These are phyloP conservation scores for Waltergamsia citrina DNA, from an alignment of 2,329 filamentous ascomycete species.

Conservation along the genomic window DNA sequence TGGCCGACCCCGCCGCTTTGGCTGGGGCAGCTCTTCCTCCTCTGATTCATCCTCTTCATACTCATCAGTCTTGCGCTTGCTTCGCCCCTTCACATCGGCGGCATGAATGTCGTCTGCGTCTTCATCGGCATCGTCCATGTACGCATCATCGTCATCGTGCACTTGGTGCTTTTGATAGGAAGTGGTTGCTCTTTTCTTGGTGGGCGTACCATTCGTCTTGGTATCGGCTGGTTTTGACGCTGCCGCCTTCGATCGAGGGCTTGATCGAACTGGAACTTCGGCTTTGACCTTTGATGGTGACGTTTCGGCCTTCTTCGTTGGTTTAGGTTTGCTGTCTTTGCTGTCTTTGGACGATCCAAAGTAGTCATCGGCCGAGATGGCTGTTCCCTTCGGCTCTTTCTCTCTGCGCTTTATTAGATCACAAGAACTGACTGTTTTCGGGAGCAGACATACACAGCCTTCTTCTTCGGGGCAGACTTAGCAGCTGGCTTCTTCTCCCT, in stretches of 20 bases:
- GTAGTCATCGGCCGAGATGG: constrained; percentile 48
- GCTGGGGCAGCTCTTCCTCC: constrained; percentile 53
- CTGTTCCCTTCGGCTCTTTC: constrained; percentile 34
- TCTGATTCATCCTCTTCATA: constrained; percentile 68
- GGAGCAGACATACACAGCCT: constrained; percentile 32
- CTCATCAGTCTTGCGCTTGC: constrained; percentile 63
- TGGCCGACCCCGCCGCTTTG: constrained; percentile 38
- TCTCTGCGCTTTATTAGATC: too few relatives aligned
- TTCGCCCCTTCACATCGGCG: constrained; percentile 55
- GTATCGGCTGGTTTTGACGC: constrained; percentile 16
- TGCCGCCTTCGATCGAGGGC: constrained; percentile 37
- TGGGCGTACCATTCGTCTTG: constrained; percentile 16
- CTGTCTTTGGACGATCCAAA: constrained; percentile 37
- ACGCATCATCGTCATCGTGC: constrained; percentile 46
- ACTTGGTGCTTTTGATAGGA: constrained; percentile 28
- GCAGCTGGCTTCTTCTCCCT: constrained; percentile 42
- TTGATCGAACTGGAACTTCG: constrained; percentile 39
- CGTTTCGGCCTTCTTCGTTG: constrained; percentile 28
- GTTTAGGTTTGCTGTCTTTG: constrained; percentile 25
- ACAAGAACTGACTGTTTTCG: too few relatives aligned
- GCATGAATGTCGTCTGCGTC: constrained; percentile 78
- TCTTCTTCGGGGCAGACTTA: constrained; percentile 43
- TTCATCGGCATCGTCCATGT: constrained; percentile 58
- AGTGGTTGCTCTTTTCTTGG: constrained; percentile 32
- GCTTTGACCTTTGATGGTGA: constrained; percentile 27